phyloP scores from a whole-genome alignment of 495 filamentous ascomycete genomes.

The Penicillium diatomitis region DNA sequence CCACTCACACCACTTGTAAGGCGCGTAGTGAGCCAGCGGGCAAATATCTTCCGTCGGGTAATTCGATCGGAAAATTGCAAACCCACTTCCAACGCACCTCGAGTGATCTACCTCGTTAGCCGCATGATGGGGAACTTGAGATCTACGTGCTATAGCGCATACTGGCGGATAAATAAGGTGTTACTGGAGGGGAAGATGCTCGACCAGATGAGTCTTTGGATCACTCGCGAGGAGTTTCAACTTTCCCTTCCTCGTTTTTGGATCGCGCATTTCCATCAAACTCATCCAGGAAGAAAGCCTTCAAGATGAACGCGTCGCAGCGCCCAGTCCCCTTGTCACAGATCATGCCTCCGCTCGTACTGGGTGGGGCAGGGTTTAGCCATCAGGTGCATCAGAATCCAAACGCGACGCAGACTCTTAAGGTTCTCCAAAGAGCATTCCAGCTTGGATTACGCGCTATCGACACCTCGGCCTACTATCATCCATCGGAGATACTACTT shows the following conservation, averaged over 20 bases:
- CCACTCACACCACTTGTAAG: not conserved
- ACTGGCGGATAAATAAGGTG: too few relatives aligned
- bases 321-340: conserved; percentile 5
- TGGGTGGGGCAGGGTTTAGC: conserved; percentile 85
- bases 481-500: conserved; percentile 71
- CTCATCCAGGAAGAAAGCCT: not conserved
- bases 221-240: not conserved
- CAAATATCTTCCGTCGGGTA: conserved; percentile 12
- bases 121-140: not conserved
- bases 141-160: too few relatives aligned
- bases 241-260: too few relatives aligned
- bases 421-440: conserved; percentile 63
- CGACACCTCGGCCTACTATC: conserved; percentile 90
- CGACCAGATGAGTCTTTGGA: not conserved
- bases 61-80: conserved; percentile 4
- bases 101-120: not conserved
- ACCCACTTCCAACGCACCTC: too few relatives aligned
- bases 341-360: conserved; percentile 42
- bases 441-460: conserved; percentile 64
- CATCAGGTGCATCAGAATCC: conserved; percentile 67
- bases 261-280: too few relatives aligned
- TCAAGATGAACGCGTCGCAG: conserved; percentile 5
- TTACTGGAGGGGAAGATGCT: too few relatives aligned
- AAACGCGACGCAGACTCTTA: conserved; percentile 53
- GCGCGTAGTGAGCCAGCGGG: not conserved